Evolutionary conservation across 1,284 basidiomycete genomes (phyloP).

Genomic region (Nidula niveotomentosa): DNA sequence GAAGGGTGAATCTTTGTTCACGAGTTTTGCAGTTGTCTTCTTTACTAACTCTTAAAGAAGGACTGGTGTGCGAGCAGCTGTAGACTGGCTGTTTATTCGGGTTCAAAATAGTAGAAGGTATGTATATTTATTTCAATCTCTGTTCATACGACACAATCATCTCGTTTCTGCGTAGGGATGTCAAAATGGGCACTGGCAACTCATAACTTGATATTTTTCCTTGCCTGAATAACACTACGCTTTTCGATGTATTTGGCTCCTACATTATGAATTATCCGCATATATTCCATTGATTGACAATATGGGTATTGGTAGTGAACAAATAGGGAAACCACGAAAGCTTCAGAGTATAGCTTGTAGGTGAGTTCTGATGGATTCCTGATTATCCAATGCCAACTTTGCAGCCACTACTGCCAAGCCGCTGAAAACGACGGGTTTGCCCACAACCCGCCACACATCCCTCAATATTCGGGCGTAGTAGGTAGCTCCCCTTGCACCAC

Average conservation of each 20-base stretch:
- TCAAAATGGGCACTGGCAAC: no score
- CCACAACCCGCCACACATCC: conserved; percentile 16
- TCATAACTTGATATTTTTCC: no score
- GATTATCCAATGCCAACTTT: conserved; percentile 24
- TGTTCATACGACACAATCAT: neutral
- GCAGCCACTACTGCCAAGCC: conserved; percentile 9
- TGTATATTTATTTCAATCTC: conserved; percentile 3
- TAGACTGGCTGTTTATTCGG: conserved; percentile 92
- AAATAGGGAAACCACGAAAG: neutral
- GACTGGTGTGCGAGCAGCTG: conserved; percentile 85
- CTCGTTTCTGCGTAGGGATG: no score
- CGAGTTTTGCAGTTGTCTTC: neutral
- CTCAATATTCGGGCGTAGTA: conserved; percentile 14
- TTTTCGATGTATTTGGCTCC: no score
- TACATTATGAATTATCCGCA: no score
- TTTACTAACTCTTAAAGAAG: conserved; percentile 35
- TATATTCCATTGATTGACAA: neutral
- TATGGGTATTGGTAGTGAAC: neutral
- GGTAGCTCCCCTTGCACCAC: conserved; percentile 9
- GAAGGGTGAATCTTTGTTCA: conserved; percentile 69
- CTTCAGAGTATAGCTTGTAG: neutral
- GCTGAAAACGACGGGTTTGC: conserved; percentile 12
- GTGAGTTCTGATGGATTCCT: conserved; percentile 13
- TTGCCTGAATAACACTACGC: no score
- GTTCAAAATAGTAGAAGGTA: conserved; percentile 83